These are phyloP conservation scores for Calocybe indica DNA, from an alignment of 768 basidiomycete species.

Conservation along the genomic window DNA sequence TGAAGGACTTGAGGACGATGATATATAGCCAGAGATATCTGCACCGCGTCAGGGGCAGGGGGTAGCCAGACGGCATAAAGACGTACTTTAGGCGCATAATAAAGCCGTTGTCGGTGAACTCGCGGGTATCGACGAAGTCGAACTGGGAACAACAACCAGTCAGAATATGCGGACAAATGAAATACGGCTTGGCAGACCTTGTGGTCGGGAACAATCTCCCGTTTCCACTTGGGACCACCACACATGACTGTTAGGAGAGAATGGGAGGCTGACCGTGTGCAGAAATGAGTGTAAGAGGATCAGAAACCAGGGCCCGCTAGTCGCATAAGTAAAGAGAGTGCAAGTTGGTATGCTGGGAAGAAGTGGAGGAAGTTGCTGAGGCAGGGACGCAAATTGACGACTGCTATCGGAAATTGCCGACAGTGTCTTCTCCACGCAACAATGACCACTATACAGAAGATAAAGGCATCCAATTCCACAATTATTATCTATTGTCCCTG, in stretches of 20 bases:
- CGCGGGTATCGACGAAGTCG: constrained; percentile 91
- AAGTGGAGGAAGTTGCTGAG: constrained; percentile 1
- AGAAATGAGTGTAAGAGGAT: no score
- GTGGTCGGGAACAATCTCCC: constrained; percentile 95
- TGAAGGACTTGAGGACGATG: constrained; percentile 90
- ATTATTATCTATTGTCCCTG: constrained; percentile 13
- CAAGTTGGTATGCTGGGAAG: neutral
- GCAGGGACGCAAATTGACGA: constrained; percentile 6
- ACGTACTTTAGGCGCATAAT: constrained; percentile 81
- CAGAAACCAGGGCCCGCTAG: constrained; percentile 43
- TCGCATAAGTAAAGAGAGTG: constrained; percentile 29
- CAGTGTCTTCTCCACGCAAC: constrained; percentile 22
- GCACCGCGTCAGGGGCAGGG: neutral
- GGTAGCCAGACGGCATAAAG: neutral
- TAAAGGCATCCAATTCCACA: constrained; percentile 47
- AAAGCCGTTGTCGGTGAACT: constrained; percentile 87
- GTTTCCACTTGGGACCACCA: constrained; percentile 87
- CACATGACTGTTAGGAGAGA: constrained; percentile 38
- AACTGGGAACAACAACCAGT: constrained; percentile 50
- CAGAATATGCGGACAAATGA: neutral
- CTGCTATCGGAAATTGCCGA: constrained; percentile 33
- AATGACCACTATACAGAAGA: constrained; percentile 91
- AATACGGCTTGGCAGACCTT: constrained; percentile 52
- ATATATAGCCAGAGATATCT: constrained; percentile 94
- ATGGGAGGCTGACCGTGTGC: neutral